phyloP scores from a whole-genome alignment of 2,329 filamentous ascomycete species.

The Ophiostoma ulmi region DNA sequence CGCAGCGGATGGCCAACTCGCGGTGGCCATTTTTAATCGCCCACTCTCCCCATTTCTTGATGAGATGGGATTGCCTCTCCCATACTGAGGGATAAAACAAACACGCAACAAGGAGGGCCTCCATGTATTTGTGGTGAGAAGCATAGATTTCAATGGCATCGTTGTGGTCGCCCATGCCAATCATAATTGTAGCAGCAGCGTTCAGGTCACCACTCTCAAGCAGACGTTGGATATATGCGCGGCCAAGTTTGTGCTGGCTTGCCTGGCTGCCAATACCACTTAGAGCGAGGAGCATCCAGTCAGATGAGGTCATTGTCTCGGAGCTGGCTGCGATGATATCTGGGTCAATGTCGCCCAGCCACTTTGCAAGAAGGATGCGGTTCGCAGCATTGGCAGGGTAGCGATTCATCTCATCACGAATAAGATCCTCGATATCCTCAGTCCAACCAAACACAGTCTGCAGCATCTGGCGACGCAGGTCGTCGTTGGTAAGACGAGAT shows the following conservation, averaged over 20 bases:
- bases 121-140: conserved; percentile 85
- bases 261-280: conserved; percentile 75
- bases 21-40: conserved; percentile 82
- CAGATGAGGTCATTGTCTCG: conserved; percentile 82
- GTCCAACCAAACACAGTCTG: conserved; percentile 94
- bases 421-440: conserved; percentile 70
- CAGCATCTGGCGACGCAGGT: conserved; percentile 85
- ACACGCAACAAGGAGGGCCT: conserved; percentile 83
- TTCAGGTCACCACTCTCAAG: conserved; percentile 88
- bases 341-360: conserved; percentile 79
- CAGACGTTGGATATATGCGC: conserved; percentile 83
- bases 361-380: conserved; percentile 80
- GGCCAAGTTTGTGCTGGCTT: conserved; percentile 83
- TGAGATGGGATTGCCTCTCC: conserved; percentile 81
- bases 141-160: conserved; percentile 96
- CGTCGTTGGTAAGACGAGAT: conserved; percentile 63
- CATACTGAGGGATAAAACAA: conserved; percentile 79
- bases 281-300: conserved; percentile 94
- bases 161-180: conserved; percentile 85
- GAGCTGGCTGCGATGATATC: conserved; percentile 77
- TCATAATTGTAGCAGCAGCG: conserved; percentile 84
- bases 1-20: conserved; percentile 85
- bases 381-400: conserved; percentile 69
- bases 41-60: conserved; percentile 92
- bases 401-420: conserved; percentile 76